Percentiles rank a stretch among this genome's conserved stretches.
phyloP scores from a whole-genome alignment of 2,329 filamentous ascomycete species.

The Colletotrichum sp. region DNA sequence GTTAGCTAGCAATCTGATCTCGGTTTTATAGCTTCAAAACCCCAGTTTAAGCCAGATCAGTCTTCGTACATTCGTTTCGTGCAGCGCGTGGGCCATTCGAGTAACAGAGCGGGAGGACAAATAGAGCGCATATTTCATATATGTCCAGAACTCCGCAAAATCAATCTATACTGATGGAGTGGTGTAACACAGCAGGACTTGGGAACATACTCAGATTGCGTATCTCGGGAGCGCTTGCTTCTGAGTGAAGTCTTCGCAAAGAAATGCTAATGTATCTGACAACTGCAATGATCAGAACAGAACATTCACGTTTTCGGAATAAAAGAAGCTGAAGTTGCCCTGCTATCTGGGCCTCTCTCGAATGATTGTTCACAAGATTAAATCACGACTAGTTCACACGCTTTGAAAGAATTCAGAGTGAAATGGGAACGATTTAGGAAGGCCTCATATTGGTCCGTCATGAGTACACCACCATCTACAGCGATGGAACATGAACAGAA shows the following conservation, averaged over 20 bases:
- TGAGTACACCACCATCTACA: too few species aligned
- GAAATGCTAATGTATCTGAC: not conserved
- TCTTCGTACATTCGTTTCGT: not conserved
- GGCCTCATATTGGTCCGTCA: not conserved
- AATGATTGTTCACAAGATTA: not conserved
- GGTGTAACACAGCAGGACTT: not conserved
- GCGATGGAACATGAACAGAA: not conserved
- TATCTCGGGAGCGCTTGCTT: not conserved
- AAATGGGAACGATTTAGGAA: not conserved
- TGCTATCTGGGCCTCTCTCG: not conserved
- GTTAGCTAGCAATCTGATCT: not conserved
- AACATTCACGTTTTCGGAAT: not conserved
- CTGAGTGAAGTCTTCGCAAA: not conserved
- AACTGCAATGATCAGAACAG: not conserved
- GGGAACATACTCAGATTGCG: not conserved
- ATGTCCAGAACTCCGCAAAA: not conserved
- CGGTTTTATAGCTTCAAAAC: not conserved
- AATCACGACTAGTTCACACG: not conserved
- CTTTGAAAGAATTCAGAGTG: not conserved
- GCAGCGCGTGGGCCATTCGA: not conserved
- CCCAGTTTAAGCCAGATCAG: accelerated
- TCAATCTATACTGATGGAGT: accelerated
- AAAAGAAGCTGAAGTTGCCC: accelerated
- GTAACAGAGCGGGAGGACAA: not conserved
- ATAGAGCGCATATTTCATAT: not conserved